These are phyloP conservation scores for Astragalus glycyphyllos DNA, from an alignment of 306 rosid genomes.

Conservation along the genomic window DNA sequence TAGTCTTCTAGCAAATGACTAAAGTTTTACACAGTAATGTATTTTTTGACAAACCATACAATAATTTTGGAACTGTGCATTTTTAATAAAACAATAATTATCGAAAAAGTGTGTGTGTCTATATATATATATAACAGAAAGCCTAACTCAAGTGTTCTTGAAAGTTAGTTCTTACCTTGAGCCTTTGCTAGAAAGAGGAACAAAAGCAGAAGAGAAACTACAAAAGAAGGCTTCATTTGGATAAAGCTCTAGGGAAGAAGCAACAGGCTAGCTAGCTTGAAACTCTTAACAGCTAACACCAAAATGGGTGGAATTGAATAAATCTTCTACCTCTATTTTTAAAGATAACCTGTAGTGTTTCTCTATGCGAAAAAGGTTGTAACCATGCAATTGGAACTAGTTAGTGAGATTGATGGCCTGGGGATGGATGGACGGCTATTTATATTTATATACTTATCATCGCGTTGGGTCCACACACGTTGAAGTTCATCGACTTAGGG, in stretches of 20 bases:
- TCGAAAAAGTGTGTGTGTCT: too few species aligned
- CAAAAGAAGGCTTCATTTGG: conserved; percentile 55
- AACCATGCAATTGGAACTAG: conserved; percentile 20
- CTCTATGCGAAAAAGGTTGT: neutral
- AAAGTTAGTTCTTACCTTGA: conserved; percentile 52
- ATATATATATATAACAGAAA: too few species aligned
- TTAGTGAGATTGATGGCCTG: conserved; percentile 35
- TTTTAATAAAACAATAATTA: too few species aligned
- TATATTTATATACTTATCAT: conserved; percentile 29
- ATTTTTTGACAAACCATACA: too few species aligned
- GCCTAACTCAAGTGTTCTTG: too few species aligned
- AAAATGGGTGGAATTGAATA: neutral
- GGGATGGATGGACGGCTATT: conserved; percentile 30
- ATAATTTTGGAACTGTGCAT: too few species aligned
- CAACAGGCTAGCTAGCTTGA: neutral
- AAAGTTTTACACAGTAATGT: too few species aligned
- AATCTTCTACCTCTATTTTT: too few species aligned
- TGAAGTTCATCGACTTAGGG: conserved; percentile 35
- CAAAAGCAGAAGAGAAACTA: conserved; percentile 56
- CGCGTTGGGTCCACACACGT: conserved; percentile 52
- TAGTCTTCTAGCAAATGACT: too few species aligned
- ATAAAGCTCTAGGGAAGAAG: conserved; percentile 16
- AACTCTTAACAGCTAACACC: conserved; percentile 15
- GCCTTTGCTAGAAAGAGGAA: conserved; percentile 50
- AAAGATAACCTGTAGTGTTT: too few species aligned